These are phyloP conservation scores for Angophora floribunda DNA, from an alignment of 345 rosid species.

Conservation along the genomic window DNA sequence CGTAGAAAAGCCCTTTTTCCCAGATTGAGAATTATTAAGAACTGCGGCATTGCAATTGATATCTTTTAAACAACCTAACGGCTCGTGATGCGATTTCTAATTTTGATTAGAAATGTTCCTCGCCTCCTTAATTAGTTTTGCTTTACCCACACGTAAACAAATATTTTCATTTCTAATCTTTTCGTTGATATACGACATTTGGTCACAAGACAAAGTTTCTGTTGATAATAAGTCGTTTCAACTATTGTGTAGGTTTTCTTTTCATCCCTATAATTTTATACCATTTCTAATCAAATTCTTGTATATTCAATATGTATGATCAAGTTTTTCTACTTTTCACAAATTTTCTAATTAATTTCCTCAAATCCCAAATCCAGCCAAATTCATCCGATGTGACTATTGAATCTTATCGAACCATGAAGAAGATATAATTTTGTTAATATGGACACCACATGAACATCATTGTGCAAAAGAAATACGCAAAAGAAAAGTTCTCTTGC, in stretches of 20 bases:
- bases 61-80: neutral
- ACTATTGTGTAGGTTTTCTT: neutral
- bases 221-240: neutral
- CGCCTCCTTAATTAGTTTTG: neutral
- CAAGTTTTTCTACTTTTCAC: neutral
- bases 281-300: neutral
- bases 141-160: neutral
- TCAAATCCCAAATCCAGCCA: neutral
- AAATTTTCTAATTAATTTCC: neutral
- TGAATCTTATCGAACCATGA: neutral
- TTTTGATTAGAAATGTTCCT: neutral
- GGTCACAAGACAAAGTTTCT: neutral
- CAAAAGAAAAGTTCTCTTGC: neutral
- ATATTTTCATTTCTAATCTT: neutral
- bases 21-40: neutral
- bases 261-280: neutral
- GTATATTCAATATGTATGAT: neutral
- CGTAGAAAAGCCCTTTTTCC: neutral
- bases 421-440: neutral
- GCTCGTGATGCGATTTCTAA: neutral
- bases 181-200: neutral
- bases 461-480: neutral
- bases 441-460: neutral
- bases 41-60: neutral
- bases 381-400: neutral